These are phyloP conservation scores for carrot (Daucus carota) DNA, from an alignment of 129 eudicot species.

Conservation along the genomic window DH1_v3.0 NC_030386.2:23555001-23555500, in stretches of 20 bases:
- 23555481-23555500: background rate
- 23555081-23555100: background rate
- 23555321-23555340: background rate
- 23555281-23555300: background rate
- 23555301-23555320: background rate
- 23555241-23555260: no score
- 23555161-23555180: background rate
- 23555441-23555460: background rate
- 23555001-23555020: conserved; percentile 16
- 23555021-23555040: conserved; percentile 12
- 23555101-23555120: background rate
- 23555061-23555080: conserved; percentile 1
- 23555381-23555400: background rate
- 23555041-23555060: conserved; percentile 3
- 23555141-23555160: background rate
- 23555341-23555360: background rate
- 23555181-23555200: background rate
- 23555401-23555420: background rate
- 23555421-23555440: background rate
- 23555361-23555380: background rate
- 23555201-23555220: no score
- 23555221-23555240: no score
- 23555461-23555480: background rate
- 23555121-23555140: background rate
- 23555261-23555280: background rate